Evolutionary conservation across 176 grass and related monocot species (phyloP).

Genomic region (maize (Zea mays)): DNA sequence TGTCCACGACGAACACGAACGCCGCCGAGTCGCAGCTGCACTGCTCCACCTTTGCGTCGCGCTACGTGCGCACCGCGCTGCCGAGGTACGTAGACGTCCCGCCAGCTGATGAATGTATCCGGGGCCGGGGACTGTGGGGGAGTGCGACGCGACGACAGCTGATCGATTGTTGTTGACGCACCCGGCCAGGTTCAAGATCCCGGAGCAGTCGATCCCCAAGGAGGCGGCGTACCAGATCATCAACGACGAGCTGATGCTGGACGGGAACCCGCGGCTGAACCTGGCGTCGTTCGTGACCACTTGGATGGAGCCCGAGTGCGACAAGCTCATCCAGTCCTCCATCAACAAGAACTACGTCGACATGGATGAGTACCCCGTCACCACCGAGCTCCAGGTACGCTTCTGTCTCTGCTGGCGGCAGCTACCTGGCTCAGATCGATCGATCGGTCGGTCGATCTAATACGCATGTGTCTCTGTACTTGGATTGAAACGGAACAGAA

Average conservation of each 20-base stretch:
- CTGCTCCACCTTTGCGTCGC: conserved; percentile 83
- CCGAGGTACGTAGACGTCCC: conserved; percentile 36
- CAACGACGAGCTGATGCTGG: conserved; percentile 93
- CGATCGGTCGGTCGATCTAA: too few species aligned
- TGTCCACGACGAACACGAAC: conserved; percentile 45
- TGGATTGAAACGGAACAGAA: conserved; percentile 34
- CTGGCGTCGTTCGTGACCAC: conserved; percentile 92
- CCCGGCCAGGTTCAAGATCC: conserved; percentile 41
- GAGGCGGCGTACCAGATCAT: conserved; percentile 91
- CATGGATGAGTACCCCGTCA: conserved; percentile 87
- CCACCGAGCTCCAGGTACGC: conserved; percentile 70
- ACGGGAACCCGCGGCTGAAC: conserved; percentile 87
- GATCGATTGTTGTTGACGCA: too few species aligned
- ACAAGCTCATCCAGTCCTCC: conserved; percentile 73
- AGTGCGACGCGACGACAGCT: too few species aligned
- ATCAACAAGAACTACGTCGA: conserved; percentile 77
- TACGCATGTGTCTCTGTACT: too few species aligned
- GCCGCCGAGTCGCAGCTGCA: conserved; percentile 52
- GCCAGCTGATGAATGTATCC: too few species aligned
- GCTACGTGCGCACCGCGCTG: conserved; percentile 70
- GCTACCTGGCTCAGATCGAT: too few species aligned
- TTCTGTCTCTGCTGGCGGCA: too few species aligned
- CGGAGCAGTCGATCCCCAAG: conserved; percentile 60
- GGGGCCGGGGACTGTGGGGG: too few species aligned
- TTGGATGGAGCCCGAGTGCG: conserved; percentile 97